Percentiles rank a stretch among this genome's conserved stretches.
phyloP scores from a whole-genome alignment of 108 stramenopile species.

The Epithemia pelagica region DNA sequence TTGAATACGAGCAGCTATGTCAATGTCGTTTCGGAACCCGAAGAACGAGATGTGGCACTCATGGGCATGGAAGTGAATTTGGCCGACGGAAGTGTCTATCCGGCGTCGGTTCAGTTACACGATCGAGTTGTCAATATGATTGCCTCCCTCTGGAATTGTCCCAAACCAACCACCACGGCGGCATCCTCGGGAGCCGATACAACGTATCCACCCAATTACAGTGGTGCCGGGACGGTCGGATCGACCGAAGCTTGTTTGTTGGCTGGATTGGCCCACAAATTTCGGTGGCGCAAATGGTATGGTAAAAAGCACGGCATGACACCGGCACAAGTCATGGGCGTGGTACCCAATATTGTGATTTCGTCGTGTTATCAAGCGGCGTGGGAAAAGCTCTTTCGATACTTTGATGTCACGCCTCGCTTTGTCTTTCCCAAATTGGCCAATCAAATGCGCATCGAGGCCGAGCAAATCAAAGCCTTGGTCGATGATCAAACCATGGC shows the following conservation, averaged over 20 bases:
- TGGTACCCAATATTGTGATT: constrained; percentile 45
- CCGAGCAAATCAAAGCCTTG: constrained; percentile 21
- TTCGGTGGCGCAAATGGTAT: constrained; percentile 41
- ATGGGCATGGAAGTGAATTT: constrained; percentile 27
- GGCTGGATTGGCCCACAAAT: constrained; percentile 37
- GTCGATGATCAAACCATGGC: constrained; percentile 55
- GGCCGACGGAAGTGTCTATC: constrained; percentile 37
- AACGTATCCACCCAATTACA: background rate
- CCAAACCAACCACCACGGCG: constrained; percentile 8
- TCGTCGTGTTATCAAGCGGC: constrained; percentile 38
- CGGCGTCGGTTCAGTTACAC: constrained; percentile 25
- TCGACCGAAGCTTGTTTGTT: constrained; percentile 38
- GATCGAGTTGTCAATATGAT: constrained; percentile 41
- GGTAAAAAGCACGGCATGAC: constrained; percentile 16
- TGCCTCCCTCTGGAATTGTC: constrained; percentile 40
- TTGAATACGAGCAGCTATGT: constrained; percentile 33
- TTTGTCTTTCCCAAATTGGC: constrained; percentile 21
- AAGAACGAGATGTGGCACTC: constrained; percentile 23
- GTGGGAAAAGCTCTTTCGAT: constrained; percentile 40
- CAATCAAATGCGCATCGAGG: constrained; percentile 20
- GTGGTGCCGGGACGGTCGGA: constrained; percentile 36
- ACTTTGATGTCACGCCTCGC: constrained; percentile 45
- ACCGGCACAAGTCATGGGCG: constrained; percentile 23
- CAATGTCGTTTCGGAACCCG: constrained; percentile 26
- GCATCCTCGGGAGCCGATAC: constrained; percentile 7